Evolutionary conservation across 2,329 filamentous ascomycete species (phyloP), one percentile per base, ranked within the genome.

Genomic region (Beauveria varroae): DNA sequence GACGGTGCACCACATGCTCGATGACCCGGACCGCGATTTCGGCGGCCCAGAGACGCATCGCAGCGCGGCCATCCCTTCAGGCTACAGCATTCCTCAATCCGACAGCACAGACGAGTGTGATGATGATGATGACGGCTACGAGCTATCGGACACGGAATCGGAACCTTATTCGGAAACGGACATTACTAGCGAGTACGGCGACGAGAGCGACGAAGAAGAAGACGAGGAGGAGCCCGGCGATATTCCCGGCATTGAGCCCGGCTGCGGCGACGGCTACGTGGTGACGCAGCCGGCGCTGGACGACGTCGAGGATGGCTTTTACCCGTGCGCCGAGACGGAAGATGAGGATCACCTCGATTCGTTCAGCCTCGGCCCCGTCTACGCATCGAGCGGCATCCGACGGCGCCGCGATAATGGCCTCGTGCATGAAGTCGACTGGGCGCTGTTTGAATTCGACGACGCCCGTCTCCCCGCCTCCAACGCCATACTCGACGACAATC

Each of bases 1-100:
- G 90, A 97, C 91, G 24, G 93, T 98, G 0, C 93, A 98, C 69
- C 93, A 98, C 73, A 93, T 98, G 86, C 84, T 98, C 2, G 93
- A 97, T 78, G 83, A 86, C 62, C 84, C 83, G 1, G 82, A 83
- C 3, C 73, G 74, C 58, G 76, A 79, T 10, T 75, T 75, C 41
- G 68, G 66, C 1, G 65, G 66, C 10, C 63, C 61, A 26, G 65
- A 73, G 47, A 66, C 67, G 3, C 52, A 67, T 55, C 72, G 69
- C 50, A 80, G 71, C 74, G 81, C 70, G 73, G 78, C 68, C 41
- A 72, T 68, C 61, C 72, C 67, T 1, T 74, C 75, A 18, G 80
- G 77, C 78, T 78, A 78, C 61, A 71, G 70, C 8, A 76, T 78
- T 6, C 74, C 74, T 1, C 72, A 73, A 0, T 73, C 70, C 3